phyloP scores from a whole-genome alignment of 106 monocot genomes.

The Platanthera guangdongensis region DNA sequence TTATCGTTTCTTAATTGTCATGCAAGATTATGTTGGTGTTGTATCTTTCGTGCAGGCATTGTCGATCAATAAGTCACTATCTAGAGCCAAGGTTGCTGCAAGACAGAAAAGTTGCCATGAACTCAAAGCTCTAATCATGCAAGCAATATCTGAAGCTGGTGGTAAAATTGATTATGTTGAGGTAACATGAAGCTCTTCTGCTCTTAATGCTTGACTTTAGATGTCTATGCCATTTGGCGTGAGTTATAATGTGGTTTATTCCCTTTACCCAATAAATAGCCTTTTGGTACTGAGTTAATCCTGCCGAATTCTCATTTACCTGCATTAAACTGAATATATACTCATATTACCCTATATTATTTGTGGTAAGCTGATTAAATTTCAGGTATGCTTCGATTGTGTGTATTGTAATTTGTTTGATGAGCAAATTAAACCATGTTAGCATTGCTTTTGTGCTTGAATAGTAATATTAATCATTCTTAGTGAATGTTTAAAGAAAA shows the following conservation, averaged over 20 bases:
- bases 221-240: neutral
- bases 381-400: neutral
- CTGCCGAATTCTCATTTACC: neutral
- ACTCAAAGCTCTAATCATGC: conserved; percentile 33
- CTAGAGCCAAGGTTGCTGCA: conserved; percentile 5
- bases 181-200: conserved; percentile 34
- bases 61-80: too few relatives aligned
- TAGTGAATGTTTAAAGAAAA: too few relatives aligned
- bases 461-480: too few relatives aligned
- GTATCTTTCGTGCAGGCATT: too few relatives aligned
- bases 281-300: neutral
- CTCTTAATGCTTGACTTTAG: neutral
- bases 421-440: too few relatives aligned
- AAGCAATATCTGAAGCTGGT: conserved; percentile 45
- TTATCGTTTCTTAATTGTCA: too few relatives aligned
- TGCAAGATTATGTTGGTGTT: too few relatives aligned
- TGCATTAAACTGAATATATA: neutral
- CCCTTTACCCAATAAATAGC: neutral
- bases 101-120: conserved; percentile 35
- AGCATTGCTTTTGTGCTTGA: too few relatives aligned
- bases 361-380: neutral
- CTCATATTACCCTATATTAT: neutral
- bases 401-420: too few relatives aligned
- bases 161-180: conserved; percentile 89
- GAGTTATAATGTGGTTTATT: neutral